A percentile compares a stretch with the other conserved stretches of the same genome.
Conservation (phyloP, 1,284 basidiomycete species). For the Irpex sp. region DNA sequence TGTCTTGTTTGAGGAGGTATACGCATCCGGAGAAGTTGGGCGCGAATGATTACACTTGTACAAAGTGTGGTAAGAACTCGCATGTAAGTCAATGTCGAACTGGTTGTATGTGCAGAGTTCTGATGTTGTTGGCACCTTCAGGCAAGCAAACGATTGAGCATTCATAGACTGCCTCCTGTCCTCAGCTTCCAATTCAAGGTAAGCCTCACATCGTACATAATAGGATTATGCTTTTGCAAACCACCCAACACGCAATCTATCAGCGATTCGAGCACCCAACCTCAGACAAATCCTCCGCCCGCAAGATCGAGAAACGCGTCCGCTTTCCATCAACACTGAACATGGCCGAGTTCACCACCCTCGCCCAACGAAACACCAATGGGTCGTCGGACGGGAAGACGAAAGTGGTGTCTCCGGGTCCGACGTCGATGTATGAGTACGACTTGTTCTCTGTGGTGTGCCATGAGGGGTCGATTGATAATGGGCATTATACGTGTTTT, state of each 20-base stretch:
- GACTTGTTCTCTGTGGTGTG: slow-evolving; percentile 93
- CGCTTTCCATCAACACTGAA: slow-evolving; percentile 83
- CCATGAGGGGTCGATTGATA: slow-evolving; percentile 93
- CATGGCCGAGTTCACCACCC: slow-evolving; percentile 84
- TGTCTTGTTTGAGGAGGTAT: slow-evolving; percentile 72
- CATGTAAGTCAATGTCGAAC: slow-evolving; percentile 40
- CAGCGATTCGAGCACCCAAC: slow-evolving; percentile 92
- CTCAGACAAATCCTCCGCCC: slow-evolving; percentile 63
- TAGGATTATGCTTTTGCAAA: no score
- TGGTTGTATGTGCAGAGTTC: background rate
- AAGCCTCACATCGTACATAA: background rate
- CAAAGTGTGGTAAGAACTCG: slow-evolving; percentile 66
- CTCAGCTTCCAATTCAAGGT: slow-evolving; percentile 97
- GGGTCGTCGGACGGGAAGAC: background rate
- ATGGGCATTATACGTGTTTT: slow-evolving; percentile 91
- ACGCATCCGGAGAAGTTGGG: slow-evolving; percentile 76
- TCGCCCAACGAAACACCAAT: slow-evolving; percentile 45
- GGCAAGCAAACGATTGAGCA: slow-evolving; percentile 81
- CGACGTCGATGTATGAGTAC: slow-evolving; percentile 80
- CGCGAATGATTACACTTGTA: slow-evolving; percentile 70
- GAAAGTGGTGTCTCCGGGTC: slow-evolving; percentile 37
- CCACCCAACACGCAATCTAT: background rate
- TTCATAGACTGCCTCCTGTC: slow-evolving; percentile 85
- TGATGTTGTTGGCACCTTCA: background rate
- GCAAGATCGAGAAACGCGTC: slow-evolving; percentile 85